Evolutionary conservation across 1,284 basidiomycete genomes (phyloP).

Genomic region (Irpex sp.): DNA sequence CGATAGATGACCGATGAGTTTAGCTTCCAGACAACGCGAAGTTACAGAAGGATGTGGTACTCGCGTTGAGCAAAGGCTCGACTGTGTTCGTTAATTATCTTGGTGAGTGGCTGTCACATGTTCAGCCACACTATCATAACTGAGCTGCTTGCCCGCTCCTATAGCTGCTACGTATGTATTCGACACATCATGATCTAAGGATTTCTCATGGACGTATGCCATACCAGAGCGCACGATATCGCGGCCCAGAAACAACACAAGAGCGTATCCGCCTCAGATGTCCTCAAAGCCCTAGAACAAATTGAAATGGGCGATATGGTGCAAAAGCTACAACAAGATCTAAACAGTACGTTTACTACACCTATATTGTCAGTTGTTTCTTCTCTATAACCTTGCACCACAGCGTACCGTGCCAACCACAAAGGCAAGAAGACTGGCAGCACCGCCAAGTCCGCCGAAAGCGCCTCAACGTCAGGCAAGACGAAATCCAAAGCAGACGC

Average conservation of each 20-base stretch:
- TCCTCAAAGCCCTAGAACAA: conserved; percentile 80
- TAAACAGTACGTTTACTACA: conserved; percentile 48
- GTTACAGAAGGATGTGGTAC: conserved; percentile 82
- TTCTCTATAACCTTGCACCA: not conserved
- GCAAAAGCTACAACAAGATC: conserved; percentile 65
- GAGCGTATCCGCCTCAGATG: conserved; percentile 84
- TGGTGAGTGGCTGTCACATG: conserved; percentile 44
- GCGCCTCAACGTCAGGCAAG: conserved; percentile 7
- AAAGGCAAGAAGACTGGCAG: conserved; percentile 54
- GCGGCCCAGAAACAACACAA: conserved; percentile 82
- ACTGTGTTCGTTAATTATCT: conserved; percentile 92
- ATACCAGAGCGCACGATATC: conserved; percentile 79
- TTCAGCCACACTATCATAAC: not conserved
- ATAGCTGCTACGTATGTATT: conserved; percentile 60
- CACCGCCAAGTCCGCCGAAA: conserved; percentile 19
- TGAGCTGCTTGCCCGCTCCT: too few relatives aligned
- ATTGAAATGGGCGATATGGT: conserved; percentile 80
- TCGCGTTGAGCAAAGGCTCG: conserved; percentile 80
- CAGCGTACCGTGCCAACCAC: conserved; percentile 58
- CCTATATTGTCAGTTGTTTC: not conserved
- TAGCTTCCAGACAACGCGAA: conserved; percentile 85
- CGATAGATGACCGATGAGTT: not conserved
- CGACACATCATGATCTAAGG: not conserved
- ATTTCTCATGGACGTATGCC: not conserved
- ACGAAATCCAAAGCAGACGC: conserved; percentile 20